These are phyloP conservation scores for Ilex paraguariensis DNA, from an alignment of 305 asterid genomes.

Conservation along the genomic window DNA sequence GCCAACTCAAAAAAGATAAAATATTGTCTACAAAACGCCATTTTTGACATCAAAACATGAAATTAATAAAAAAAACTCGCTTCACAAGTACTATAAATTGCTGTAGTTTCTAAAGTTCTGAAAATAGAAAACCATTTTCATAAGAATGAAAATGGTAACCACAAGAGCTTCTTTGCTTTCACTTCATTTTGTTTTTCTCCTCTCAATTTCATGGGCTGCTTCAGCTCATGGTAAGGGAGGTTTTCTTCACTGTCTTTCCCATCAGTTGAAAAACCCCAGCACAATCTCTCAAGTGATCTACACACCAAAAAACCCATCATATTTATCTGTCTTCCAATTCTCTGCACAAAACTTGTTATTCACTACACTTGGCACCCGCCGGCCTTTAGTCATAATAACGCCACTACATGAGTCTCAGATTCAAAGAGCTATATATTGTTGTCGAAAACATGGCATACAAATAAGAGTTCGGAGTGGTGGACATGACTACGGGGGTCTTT, in stretches of 20 bases:
- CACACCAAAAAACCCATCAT: neutral
- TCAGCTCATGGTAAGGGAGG: neutral
- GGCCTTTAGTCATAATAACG: neutral
- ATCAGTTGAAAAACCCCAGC: neutral
- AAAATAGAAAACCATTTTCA: neutral
- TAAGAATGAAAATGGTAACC: neutral
- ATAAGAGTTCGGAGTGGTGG: no score
- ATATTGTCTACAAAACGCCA: no score
- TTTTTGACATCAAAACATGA: no score
- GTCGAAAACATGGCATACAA: neutral
- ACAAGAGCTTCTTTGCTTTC: neutral
- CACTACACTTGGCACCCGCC: neutral
- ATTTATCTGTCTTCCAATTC: neutral
- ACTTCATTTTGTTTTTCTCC: neutral
- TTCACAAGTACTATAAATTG: no score
- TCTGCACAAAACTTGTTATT: neutral
- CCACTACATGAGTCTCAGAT: neutral
- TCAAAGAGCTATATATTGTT: neutral
- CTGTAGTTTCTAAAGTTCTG: no score
- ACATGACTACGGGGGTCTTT: neutral
- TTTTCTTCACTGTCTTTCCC: neutral
- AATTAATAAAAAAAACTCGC: no score
- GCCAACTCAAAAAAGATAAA: no score
- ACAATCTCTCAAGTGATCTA: neutral
- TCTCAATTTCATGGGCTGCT: neutral